Conservation (phyloP, 495 filamentous ascomycete species). For the Bacidia rubella region DNA sequence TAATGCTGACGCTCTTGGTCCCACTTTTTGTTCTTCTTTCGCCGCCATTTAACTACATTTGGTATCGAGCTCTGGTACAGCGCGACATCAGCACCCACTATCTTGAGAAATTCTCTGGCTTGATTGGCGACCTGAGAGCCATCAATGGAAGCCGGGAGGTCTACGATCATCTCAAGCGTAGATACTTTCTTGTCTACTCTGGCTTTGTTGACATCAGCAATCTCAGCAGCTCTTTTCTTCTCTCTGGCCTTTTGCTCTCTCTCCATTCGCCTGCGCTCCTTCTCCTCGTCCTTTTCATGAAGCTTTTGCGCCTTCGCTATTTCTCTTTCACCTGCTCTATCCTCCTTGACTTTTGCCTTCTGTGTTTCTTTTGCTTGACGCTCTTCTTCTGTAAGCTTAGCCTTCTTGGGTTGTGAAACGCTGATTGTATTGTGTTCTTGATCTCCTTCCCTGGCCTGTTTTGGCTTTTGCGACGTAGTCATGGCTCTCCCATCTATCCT, state of each 20-base stretch:
- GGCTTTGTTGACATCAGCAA: slow-evolving; percentile 62
- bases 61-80: slow-evolving; percentile 33
- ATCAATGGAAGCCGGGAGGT: slow-evolving; percentile 46
- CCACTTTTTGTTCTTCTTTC: slow-evolving; percentile 51
- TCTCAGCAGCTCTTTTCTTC: slow-evolving; percentile 52
- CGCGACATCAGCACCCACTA: slow-evolving; percentile 42
- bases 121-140: slow-evolving; percentile 35
- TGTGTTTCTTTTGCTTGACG: slow-evolving; percentile 11
- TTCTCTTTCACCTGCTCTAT: slow-evolving; percentile 38
- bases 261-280: slow-evolving; percentile 33
- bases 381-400: slow-evolving; percentile 23
- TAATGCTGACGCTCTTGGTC: slow-evolving; percentile 49
- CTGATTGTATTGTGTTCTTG: neutral
- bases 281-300: slow-evolving; percentile 31
- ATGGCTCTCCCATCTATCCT: neutral
- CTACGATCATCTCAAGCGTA: slow-evolving; percentile 71
- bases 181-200: slow-evolving; percentile 66
- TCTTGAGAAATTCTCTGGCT: slow-evolving; percentile 38
- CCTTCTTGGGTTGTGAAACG: slow-evolving; percentile 19
- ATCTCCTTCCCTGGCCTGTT: neutral
- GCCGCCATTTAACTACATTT: slow-evolving; percentile 60
- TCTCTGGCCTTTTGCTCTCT: slow-evolving; percentile 47
- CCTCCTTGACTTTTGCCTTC: slow-evolving; percentile 27
- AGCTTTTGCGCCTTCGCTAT: slow-evolving; percentile 38
- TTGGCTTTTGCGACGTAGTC: neutral